Evolutionary conservation across 495 filamentous ascomycete genomes (phyloP), one percentile per base, ranked within the genome.

Genomic region (Podospora pseudopauciseta): DNA sequence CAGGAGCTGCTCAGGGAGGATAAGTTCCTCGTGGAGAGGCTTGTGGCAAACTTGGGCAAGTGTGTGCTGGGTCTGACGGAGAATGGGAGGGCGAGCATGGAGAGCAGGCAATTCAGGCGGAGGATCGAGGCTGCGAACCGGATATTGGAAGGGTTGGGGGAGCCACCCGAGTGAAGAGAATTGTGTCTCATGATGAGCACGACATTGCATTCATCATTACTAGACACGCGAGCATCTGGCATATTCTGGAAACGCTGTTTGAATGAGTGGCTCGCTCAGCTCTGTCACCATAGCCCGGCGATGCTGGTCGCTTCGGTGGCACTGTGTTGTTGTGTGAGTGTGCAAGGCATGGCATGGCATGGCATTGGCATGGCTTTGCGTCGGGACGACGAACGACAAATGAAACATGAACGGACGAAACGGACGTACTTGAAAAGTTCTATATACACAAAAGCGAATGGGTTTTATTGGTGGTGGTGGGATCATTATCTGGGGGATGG

Each of bases 1-100:
- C 67, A 87, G 77, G 75, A 85, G 79, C 70, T 92, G 53, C 84
- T 86, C 60, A 84, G 86, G 54, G 88, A 91, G 59, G 91, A 94
- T 70, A 88, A 89, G 70, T 86, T 89, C 66, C 84, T 94, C 16
- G 84, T 94, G n/a, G 90, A 93, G 72, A 81, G 86, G 61, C 79
- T 97, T 5, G 88, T 94, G 11, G 84, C 86, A n/a, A 91, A 88
- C 66, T 80, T 97, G 19, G 87, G 90, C 6, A 85, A 87, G 73
- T 86, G 90, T 86, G 75, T 94, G 78, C 75, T 86, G 60, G 86
- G 87, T 27, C 76, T 97, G 65, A 87, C 91, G 65, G 87, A 88
- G 66, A 84, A 81, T 11, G 82, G 82, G 4, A 82, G 85, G 15
- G 87, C 87, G 11, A 80, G 82, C 34, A 84, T 87, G 62, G 87